Conservation (phyloP, 208 protist genomes). For the Acanthamoeba castellanii region DNA sequence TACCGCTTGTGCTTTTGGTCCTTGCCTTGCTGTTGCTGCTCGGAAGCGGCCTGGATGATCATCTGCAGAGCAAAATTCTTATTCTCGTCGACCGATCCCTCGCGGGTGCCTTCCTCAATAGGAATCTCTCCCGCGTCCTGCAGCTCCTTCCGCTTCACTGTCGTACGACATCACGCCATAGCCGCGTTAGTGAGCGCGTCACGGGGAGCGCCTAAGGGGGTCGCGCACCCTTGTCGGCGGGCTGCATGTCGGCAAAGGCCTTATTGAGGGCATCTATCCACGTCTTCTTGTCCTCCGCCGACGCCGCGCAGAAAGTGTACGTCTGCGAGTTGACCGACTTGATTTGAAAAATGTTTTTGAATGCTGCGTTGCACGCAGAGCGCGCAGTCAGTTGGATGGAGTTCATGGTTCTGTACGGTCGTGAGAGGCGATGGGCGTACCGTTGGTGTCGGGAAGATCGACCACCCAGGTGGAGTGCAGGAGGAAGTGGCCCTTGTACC, state of each 20-base stretch:
- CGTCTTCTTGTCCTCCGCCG: constrained; percentile 51
- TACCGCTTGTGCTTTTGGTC: constrained; percentile 6
- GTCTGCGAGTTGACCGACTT: constrained; percentile 55
- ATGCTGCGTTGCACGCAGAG: constrained; percentile 1
- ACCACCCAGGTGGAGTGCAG: constrained; percentile 59
- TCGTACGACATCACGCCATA: not conserved
- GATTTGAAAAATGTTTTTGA: constrained; percentile 70
- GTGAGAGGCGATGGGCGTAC: not conserved
- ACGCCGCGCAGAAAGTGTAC: constrained; percentile 57
- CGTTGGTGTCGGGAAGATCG: constrained; percentile 69
- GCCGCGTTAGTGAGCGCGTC: not conserved
- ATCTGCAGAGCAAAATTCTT: constrained; percentile 64
- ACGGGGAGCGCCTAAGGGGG: not conserved
- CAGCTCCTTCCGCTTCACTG: constrained; percentile 61
- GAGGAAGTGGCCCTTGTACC: constrained; percentile 67
- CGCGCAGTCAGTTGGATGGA: not conserved
- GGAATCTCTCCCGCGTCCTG: constrained; percentile 65
- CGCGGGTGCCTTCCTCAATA: not conserved
- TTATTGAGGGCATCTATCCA: constrained; percentile 65
- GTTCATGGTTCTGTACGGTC: not conserved
- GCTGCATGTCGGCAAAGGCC: constrained; percentile 58
- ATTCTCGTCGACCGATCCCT: constrained; percentile 61
- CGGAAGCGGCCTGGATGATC: constrained; percentile 72
- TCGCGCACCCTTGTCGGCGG: constrained; percentile 40
- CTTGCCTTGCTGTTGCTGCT: constrained; percentile 40